Evolutionary conservation across 2,329 filamentous ascomycete species (phyloP), one percentile per base, ranked within the genome.

Genomic region (Monosporascus sp.): DNA sequence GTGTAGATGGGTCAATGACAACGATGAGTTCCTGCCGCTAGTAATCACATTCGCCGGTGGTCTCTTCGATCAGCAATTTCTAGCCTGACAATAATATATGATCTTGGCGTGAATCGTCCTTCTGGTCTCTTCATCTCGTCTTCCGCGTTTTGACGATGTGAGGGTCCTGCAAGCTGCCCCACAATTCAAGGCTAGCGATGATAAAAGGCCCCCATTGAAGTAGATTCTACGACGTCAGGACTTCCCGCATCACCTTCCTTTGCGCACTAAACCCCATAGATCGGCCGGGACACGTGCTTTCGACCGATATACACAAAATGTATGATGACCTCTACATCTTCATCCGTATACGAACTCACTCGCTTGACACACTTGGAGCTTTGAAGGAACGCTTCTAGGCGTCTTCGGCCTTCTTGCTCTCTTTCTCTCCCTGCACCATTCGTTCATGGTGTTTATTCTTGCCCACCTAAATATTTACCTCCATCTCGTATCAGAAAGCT

Each of bases 281-380:
- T 51, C 45, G 18, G 47, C 39, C 48, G 20, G 31, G 7, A 20
- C 48, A 48, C 39, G 49, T 36, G 47, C 27, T 46, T 49, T 54
- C 46, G 46, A 48, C 44, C 48, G 54, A 50, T 53, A 46, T 38
- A 54, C 50, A 50, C 46, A 57, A 51, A 62, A 50, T 62, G 62
- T 62, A 63, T 61, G 63, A 65, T 65, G 63, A 63, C 61, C 62
- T 61, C 61, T 64, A 65, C 57, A 60, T 61, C 51, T 50, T 53
- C 35, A 35, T 41, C 9, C 45, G n/a, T 22, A 18, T 47, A 49
- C 5, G 31, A 35, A 5, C 9, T 27, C 48, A 25, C 17, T 50
- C 9, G 38, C 48, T 41, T n/a, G 37, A 20, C 38, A 27, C 9
- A 17, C 38, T 27, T 27, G n/a, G 6, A 31, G 24, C 31, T 50